Conservation (phyloP, 768 basidiomycete genomes). For the Plicaturopsis crispa region DNA sequence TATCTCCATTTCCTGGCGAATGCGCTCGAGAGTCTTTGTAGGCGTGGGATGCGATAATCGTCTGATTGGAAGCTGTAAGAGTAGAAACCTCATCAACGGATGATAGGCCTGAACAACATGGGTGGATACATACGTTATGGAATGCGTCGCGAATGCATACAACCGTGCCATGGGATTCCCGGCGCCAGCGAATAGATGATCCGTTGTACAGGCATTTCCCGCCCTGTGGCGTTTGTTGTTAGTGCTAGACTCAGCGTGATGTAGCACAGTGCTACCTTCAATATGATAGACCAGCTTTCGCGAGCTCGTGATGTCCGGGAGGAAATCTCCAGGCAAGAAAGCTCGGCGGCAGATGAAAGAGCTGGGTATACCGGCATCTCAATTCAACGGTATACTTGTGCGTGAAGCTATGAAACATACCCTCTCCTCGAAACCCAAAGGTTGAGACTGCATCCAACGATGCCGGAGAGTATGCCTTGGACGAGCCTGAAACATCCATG, state of each 20-base stretch:
- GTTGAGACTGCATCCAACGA: conserved; percentile 47
- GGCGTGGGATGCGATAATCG: conserved; percentile 61
- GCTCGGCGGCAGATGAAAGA: conserved; percentile 72
- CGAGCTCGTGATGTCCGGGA: conserved; percentile 59
- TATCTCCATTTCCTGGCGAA: conserved; percentile 66
- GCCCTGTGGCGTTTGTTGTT: conserved; percentile 45
- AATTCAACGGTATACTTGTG: neutral
- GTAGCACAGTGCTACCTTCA: conserved; percentile 47
- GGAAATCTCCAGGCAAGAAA: conserved; percentile 76
- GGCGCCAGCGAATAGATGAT: conserved; percentile 66
- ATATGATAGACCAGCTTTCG: conserved; percentile 69
- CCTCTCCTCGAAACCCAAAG: conserved; percentile 94
- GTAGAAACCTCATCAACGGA: neutral
- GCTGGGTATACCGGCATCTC: conserved; percentile 40
- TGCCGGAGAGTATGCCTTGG: conserved; percentile 53
- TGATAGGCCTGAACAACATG: conserved; percentile 3
- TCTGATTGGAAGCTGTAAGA: conserved; percentile 67
- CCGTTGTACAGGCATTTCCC: conserved; percentile 64
- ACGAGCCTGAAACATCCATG: conserved; percentile 63
- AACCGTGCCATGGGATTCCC: conserved; percentile 69
- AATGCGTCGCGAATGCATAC: conserved; percentile 82
- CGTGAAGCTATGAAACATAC: conserved; percentile 28
- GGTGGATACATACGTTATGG: conserved; percentile 1
- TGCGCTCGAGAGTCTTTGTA: conserved; percentile 51
- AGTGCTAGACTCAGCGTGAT: too few relatives aligned